Base-by-base conservation (phyloP, 2,329 filamentous ascomycete genomes). In the Rosellinia necatrix region DNA sequence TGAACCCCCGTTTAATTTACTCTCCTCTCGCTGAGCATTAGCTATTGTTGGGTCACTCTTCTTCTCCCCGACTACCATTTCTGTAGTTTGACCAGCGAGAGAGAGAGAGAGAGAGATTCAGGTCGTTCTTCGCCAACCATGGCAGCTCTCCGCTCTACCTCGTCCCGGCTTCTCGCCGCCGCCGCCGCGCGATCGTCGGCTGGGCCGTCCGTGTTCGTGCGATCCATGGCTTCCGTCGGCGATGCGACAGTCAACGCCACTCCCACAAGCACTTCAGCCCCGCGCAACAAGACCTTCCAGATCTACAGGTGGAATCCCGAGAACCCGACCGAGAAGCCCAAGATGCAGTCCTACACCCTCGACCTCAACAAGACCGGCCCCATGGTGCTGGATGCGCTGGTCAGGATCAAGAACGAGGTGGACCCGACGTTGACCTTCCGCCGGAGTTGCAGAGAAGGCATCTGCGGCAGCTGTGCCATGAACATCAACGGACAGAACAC, bases 401-500 rank as follows among this genome's bases (percentile, higher is more conserved):
- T 99, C 75, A 84, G 93, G 69, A 97, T 99, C 79, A 99, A 99
- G 89, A 99, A 99, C 77, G 94, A 99, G 84, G 78, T 96, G 62
- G 94, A 99, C 76, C 92, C 94, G 48, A 97, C 94, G 41, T 78
- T 99, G 70, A 97, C 94, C 51, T 99, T 99, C 83, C 86, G 94
- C 73, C 80, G 94, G 75, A 96, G 90, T 76, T 99, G 94, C 80
- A 84, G 94, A 78, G 94, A 99, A 84, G 94, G 94, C 68, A 99
- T 99, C 71, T 99, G 94, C 74, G 94, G 94, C 66, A 96, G 91
- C 76, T 99, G 94, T 75, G 94, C 94, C 66, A 99, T 99, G 94
- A 99, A 99, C 83, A 97, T 99, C 75, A 96, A 97, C 75, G 94
- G 94, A 75, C 90, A 96, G 71, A 99, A 99, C 81, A 99, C 94